These are phyloP conservation scores for Xylaria longipes DNA, from an alignment of 495 filamentous ascomycete species.

Conservation along the genomic window DNA sequence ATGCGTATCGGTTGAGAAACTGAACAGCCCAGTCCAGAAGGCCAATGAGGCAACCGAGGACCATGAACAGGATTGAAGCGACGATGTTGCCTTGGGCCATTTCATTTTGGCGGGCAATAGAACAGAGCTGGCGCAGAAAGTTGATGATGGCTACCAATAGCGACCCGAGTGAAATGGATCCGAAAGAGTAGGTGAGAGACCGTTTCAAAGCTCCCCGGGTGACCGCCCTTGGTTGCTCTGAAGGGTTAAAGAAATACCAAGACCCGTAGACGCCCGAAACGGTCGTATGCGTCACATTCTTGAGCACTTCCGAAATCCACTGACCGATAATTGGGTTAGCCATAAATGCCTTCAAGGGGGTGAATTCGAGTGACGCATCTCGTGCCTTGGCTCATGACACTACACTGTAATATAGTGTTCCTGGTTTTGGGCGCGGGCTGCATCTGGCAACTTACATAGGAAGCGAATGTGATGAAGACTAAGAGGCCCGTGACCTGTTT, in stretches of 20 bases:
- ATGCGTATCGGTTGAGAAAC: constrained; percentile 83
- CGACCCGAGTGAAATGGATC: constrained; percentile 85
- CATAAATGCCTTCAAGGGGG: background rate
- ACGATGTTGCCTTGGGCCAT: constrained; percentile 72
- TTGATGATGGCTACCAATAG: constrained; percentile 89
- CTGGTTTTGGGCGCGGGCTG: background rate
- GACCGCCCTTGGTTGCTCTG: constrained; percentile 72
- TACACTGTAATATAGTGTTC: background rate
- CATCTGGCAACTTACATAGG: constrained; percentile 20
- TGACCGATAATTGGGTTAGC: constrained; percentile 55
- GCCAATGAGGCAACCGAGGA: constrained; percentile 75
- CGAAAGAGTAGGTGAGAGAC: constrained; percentile 87
- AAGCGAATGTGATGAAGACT: constrained; percentile 85
- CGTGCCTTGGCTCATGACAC: background rate
- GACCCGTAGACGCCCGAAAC: constrained; percentile 89
- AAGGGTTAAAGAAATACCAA: constrained; percentile 80
- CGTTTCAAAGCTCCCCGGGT: constrained; percentile 80
- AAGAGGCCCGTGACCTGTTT: constrained; percentile 85
- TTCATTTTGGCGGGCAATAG: constrained; percentile 70
- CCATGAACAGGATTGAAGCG: constrained; percentile 69
- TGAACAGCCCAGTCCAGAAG: constrained; percentile 85
- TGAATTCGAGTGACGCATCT: background rate
- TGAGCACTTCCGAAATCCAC: constrained; percentile 91
- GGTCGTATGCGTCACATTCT: constrained; percentile 88
- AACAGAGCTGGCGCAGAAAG: constrained; percentile 76